Evolutionary conservation across 805 yeast species (phyloP), one percentile per base, ranked within the genome.

Genomic region (Myxozyma lipomycoides): DNA sequence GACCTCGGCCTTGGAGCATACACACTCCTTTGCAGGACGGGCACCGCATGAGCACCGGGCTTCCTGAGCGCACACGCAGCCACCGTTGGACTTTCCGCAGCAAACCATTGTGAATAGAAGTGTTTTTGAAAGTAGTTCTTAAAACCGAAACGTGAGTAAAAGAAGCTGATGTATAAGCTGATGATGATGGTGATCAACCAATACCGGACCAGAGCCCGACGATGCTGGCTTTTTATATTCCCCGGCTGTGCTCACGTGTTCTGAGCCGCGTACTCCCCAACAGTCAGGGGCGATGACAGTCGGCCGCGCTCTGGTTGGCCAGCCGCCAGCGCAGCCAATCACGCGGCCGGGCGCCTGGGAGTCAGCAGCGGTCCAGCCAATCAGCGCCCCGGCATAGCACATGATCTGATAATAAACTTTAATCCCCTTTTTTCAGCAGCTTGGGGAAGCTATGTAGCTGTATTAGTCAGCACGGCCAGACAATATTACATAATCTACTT

Each of bases 11-110:
- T 72, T 73, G 48, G 70, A 68, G 70, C 84, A 79, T 67, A 67
- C 71, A 65, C 84, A 79, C 55, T 77, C 67, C 62, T 76, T 73
- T 49, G 84, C 84, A 34, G 84, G 80, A 56, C 73, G 73, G 49
- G 76, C 72, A 18, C 82, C 82, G 67, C 84, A 79, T 22, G 84
- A 79, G 69, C 84, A 79, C 58, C 78, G 78, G 58, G 84, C 82
- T 58, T 77, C 78, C 55, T 75, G 65, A 59, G 84, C 83, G 63
- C 84, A 79, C 62, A 77, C 74, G 66, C 84, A 79, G 55, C 68
- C 67, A 56, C 72, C 60, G 62, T 75, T 69, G 51, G 75, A 65
- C 49, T 62, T 56, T 62, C 66, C 64, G 69, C 74, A 71, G 71
- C 74, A 70, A 55, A 58, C 66, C 73, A 70, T 70, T 62, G 38